These are phyloP conservation scores for Salix caprea DNA, from an alignment of 345 rosid genomes.

Conservation along the genomic window DNA sequence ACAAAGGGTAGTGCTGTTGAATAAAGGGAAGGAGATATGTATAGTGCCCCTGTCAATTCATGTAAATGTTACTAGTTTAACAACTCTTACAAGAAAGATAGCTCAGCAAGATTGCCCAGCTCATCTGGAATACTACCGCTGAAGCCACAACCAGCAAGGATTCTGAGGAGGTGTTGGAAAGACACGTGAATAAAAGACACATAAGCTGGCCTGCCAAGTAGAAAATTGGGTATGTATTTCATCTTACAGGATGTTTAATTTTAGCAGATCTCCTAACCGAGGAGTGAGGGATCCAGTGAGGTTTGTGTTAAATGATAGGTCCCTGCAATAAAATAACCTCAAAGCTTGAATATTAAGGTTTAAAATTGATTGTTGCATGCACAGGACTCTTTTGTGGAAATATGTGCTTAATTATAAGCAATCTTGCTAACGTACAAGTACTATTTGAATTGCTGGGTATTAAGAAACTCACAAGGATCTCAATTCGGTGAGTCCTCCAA, in stretches of 20 bases:
- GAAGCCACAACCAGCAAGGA: slow-evolving; percentile 85
- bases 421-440: background rate
- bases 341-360: background rate
- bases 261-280: slow-evolving; percentile 65
- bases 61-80: background rate
- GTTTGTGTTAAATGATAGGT: slow-evolving; percentile 69
- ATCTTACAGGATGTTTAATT: slow-evolving; percentile 76
- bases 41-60: background rate
- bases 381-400: background rate
- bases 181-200: background rate
- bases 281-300: slow-evolving; percentile 73
- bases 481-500: slow-evolving; percentile 78
- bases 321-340: slow-evolving; percentile 47
- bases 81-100: slow-evolving; percentile 78
- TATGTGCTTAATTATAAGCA: background rate
- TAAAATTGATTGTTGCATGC: background rate
- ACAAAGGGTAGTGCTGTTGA: background rate
- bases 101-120: slow-evolving; percentile 66
- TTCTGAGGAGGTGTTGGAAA: slow-evolving; percentile 40
- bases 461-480: slow-evolving; percentile 65
- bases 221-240: background rate
- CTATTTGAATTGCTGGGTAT: background rate
- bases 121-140: slow-evolving; percentile 77
- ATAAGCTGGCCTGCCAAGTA: background rate
- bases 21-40: background rate